Evolutionary conservation across 352 stramenopile species (phyloP), one percentile per base, ranked within the genome.

Genomic region (Phytophthora citricola): DNA sequence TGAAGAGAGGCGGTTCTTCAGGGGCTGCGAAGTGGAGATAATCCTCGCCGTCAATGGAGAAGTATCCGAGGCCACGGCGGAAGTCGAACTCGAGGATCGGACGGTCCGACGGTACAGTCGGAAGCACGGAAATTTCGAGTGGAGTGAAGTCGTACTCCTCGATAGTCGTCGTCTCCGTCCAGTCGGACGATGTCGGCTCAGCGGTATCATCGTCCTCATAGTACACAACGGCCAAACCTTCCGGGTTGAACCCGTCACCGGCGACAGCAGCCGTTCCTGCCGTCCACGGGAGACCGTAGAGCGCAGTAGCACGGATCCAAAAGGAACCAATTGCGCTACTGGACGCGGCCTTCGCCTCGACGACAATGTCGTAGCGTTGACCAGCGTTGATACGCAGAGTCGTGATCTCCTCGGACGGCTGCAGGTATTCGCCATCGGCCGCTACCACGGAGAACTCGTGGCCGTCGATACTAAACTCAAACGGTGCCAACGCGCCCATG

Each of bases 401-500:
- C 26, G 58, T 79, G 67, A 75, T 65, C 20, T 58, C 32, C 3
- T 70, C 53, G 8, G 63, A 74, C 14, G 71, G 63, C n/a, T 73
- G 36, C 7, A 78, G 40, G 9, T 54, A 45, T 32, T 72, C 60
- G 12, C 66, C 53, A 20, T 78, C 71, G 31, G 68, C 71, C 24
- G 66, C 57, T 10, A 76, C 54, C 2, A 78, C 66, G 10, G 48
- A 66, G 44, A 79, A 70, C 34, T 61, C 41, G 27, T 79, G 71
- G 12, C 56, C 57, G 44, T 79, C 66, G 20, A 79, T 70, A 41
- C 71, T 76, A 46, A 79, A 72, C 17, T 76, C 60, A 15, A 76
- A 62, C 7, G 66, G 56, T 4, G 71, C 57, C 24, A 79, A 55
- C 3, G 62, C 71, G 20, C 34, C 71, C 61, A 72, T 67, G 54